phyloP scores from a whole-genome alignment of 1,284 basidiomycete genomes.

The Stereum hirsutum region DNA sequence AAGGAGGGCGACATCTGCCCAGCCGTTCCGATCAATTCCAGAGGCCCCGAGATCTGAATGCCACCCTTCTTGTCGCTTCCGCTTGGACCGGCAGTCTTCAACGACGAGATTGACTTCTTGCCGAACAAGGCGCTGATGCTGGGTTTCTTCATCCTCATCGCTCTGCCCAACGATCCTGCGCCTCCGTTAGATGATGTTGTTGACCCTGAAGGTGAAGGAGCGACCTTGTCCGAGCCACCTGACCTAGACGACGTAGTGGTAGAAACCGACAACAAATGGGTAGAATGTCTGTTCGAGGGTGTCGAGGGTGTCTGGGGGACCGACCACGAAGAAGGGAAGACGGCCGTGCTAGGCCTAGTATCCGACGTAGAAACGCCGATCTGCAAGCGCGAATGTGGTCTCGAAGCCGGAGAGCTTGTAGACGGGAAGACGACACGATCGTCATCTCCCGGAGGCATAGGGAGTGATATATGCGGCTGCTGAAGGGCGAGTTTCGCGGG shows the following conservation, averaged over 20 bases:
- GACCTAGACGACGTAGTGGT: not conserved
- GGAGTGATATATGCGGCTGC: no score
- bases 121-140: constrained; percentile 27
- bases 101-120: constrained; percentile 23
- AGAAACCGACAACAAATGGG: constrained; percentile 29
- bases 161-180: constrained; percentile 2
- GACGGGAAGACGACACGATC: no score
- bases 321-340: not conserved
- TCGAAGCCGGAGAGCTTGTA: no score
- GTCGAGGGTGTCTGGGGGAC: constrained; percentile 2
- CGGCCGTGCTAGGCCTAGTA: no score
- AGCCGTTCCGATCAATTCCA: constrained; percentile 29
- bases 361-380: no score
- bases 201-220: not conserved
- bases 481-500: no score
- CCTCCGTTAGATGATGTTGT: constrained; percentile 6
- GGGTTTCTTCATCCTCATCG: constrained; percentile 20
- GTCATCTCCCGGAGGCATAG: no score
- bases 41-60: constrained; percentile 7
- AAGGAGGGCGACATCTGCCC: constrained; percentile 29
- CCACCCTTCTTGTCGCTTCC: no score
- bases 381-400: no score
- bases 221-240: not conserved
- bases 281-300: constrained; percentile 11
- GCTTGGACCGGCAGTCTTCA: constrained; percentile 21